These are phyloP conservation scores for Amylostereum areolatum DNA, from an alignment of 1,284 basidiomycete genomes.

Conservation along the genomic window DNA sequence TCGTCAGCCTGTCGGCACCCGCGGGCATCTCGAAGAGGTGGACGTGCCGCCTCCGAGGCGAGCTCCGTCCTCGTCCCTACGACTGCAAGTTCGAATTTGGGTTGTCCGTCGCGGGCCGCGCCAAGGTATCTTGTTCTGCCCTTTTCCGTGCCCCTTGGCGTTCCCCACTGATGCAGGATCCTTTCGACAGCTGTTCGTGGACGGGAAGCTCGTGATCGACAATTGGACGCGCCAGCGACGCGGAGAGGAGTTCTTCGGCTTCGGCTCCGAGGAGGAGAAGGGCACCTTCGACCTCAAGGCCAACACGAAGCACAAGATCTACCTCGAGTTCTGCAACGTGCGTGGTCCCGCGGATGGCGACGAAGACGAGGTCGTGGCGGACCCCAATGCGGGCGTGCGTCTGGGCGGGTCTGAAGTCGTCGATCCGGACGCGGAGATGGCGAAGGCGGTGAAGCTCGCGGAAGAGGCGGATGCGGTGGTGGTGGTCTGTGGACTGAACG, in stretches of 20 bases:
- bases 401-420: constrained; percentile 55
- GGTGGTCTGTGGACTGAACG: constrained; percentile 61
- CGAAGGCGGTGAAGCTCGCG: constrained; percentile 49
- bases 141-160: neutral
- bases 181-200: constrained; percentile 40
- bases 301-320: constrained; percentile 40
- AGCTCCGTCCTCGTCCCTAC: constrained; percentile 43
- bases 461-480: constrained; percentile 57
- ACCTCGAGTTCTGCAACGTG: constrained; percentile 61
- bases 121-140: constrained; percentile 21
- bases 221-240: constrained; percentile 66
- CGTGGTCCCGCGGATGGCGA: constrained; percentile 42
- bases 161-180: constrained; percentile 41
- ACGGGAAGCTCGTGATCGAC: constrained; percentile 57
- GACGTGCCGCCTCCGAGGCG: constrained; percentile 58
- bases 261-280: constrained; percentile 46
- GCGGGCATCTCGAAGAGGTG: constrained; percentile 51
- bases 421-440: constrained; percentile 42
- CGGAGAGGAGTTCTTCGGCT: constrained; percentile 66
- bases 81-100: constrained; percentile 67
- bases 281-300: constrained; percentile 39
- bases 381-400: constrained; percentile 43
- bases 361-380: constrained; percentile 41
- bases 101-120: constrained; percentile 63
- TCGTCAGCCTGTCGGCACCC: constrained; percentile 44